phyloP scores from a whole-genome alignment of 2,329 filamentous ascomycete species.

The Talaromyces piceae region DNA sequence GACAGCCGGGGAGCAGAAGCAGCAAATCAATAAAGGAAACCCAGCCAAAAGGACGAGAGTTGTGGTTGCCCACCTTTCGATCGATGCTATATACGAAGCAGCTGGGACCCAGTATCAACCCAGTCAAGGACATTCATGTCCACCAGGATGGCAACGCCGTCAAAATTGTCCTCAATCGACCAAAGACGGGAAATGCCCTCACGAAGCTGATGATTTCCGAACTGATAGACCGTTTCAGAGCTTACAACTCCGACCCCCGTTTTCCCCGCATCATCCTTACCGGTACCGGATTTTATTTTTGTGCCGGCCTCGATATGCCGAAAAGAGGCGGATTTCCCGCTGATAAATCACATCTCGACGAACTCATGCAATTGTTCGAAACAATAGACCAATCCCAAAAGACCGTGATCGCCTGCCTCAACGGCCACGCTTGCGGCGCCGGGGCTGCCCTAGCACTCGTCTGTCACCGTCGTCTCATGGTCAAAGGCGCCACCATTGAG shows the following conservation, averaged over 20 bases:
- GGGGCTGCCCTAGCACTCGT: conserved; percentile 39
- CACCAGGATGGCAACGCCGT: conserved; percentile 24
- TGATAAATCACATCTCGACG: conserved; percentile 14
- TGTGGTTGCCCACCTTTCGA: neutral
- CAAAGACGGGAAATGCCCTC: conserved; percentile 34
- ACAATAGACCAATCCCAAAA: conserved; percentile 35
- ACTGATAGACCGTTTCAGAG: conserved; percentile 23
- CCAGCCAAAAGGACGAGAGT: neutral
- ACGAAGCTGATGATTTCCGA: conserved; percentile 30
- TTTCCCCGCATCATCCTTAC: conserved; percentile 32
- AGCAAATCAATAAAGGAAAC: conserved; percentile 1
- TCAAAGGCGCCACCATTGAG: conserved; percentile 16
- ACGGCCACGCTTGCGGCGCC: conserved; percentile 39
- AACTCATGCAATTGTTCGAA: conserved; percentile 26
- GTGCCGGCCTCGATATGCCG: conserved; percentile 35
- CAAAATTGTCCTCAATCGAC: conserved; percentile 28
- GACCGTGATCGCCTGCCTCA: conserved; percentile 35
- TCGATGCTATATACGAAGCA: conserved; percentile 3
- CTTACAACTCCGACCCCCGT: conserved; percentile 16
- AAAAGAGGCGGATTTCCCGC: conserved; percentile 16
- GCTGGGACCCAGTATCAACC: neutral
- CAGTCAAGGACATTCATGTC: conserved; percentile 19
- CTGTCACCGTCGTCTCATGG: conserved; percentile 32
- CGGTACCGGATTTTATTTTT: conserved; percentile 34
- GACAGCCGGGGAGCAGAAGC: conserved; percentile 56